Conservation (phyloP, 495 filamentous ascomycete species). For the Pyrenopolyporus hunteri region DNA sequence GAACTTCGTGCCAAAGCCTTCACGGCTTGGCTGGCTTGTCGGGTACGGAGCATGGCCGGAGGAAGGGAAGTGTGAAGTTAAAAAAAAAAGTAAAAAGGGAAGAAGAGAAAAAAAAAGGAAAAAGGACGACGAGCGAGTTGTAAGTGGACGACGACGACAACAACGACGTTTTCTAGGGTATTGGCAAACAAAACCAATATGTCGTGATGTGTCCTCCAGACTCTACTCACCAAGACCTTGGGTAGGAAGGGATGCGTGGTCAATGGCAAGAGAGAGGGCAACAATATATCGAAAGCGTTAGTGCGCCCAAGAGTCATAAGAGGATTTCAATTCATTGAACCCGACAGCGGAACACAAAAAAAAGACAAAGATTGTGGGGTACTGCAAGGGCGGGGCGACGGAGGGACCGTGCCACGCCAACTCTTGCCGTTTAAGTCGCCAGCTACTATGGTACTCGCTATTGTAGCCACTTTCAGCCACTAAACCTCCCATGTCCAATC, state of each 20-base stretch:
- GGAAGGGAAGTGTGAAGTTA: constrained; percentile 13
- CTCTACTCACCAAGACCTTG: constrained; percentile 17
- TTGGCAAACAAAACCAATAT: constrained; percentile 7
- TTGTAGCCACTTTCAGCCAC: constrained; percentile 1
- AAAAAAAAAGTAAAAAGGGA: background rate
- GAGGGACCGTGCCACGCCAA: constrained; percentile 10
- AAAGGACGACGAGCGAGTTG: background rate
- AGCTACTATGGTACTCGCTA: background rate
- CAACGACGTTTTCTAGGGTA: background rate
- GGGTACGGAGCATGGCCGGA: constrained; percentile 50
- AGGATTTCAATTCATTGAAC: constrained; percentile 9
- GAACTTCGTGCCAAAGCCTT: constrained; percentile 49
- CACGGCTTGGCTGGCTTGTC: constrained; percentile 50
- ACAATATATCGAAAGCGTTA: constrained; percentile 19
- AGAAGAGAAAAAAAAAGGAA: constrained; percentile 11
- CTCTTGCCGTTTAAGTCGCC: background rate
- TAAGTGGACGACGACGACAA: background rate
- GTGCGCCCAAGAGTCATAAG: constrained; percentile 24
- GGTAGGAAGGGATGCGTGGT: constrained; percentile 4
- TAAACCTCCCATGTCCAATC: background rate
- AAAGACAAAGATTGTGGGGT: constrained; percentile 46
- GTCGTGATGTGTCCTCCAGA: constrained; percentile 12
- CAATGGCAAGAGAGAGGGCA: constrained; percentile 31
- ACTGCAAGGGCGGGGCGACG: constrained; percentile 18
- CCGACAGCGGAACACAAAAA: constrained; percentile 40